Base-by-base conservation (phyloP, 1,139 yeast species). In the Chernovozyma sophiae-reginae region DNA sequence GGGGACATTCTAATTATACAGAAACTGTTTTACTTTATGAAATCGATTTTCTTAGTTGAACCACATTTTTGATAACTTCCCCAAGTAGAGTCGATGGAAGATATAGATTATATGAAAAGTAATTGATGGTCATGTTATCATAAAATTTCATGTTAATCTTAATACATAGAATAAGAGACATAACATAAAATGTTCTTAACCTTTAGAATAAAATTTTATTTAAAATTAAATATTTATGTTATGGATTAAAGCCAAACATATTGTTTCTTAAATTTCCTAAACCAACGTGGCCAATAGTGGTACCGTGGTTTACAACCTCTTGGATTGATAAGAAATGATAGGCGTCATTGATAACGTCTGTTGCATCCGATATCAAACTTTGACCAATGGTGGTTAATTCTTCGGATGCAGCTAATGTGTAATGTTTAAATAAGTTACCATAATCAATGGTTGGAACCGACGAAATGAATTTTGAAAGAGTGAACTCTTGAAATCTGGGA, bases 1-100 rank as follows among this genome's bases (percentile, higher is more conserved):
- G 97, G 97, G 76, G 75, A 1, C 92, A 84, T 51, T 86, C 95
- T 3, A 63, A 68, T 25, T 75, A 81, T 30, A 84, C 95, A 0
- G 98, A 92, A 44, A 75, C 81, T 22, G 85, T 86, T 6, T 72
- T 89, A 49, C 70, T 89, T 30, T 90, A 89, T 56, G 95, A 89
- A 53, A 80, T 90, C 30, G 74, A 69, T 37, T 62, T 33, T 30
- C 37, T 27, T 15, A 31, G 13, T 22, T 31, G 13, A 25, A 20
- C 6, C 23, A 20, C n/a, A n/a, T n/a, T n/a, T n/a, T n/a, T n/a
- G n/a, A n/a, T n/a, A n/a, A n/a, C n/a, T n/a, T n/a, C n/a, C n/a
- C n/a, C n/a, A n/a, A n/a, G n/a, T n/a, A n/a, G n/a, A n/a, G n/a
- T n/a, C n/a, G n/a, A n/a, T 11, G 25, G 16, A 16, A 26, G 17